Percentiles rank a stretch among this genome's conserved stretches.
Evolutionary conservation across 805 yeast genomes (phyloP).

Genomic region (Wickerhamomyces pijperi): DNA sequence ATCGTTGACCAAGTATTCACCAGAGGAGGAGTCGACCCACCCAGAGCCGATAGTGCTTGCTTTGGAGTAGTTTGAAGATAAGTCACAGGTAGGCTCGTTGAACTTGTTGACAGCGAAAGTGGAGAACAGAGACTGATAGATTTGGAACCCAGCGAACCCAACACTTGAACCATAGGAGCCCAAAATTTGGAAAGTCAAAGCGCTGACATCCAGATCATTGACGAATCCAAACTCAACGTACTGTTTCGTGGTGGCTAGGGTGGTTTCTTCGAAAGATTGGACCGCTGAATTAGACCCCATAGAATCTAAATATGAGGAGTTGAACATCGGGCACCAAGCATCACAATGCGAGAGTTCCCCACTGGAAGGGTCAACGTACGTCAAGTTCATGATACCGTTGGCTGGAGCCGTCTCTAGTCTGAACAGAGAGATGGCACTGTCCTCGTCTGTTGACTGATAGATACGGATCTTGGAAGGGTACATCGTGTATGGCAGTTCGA

Average conservation of each 20-base stretch:
- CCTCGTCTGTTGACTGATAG: constrained; percentile 42
- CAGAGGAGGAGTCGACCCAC: constrained; percentile 21
- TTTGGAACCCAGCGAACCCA: constrained; percentile 60
- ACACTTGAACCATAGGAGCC: constrained; percentile 62
- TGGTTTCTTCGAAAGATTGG: constrained; percentile 21
- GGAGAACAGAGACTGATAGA: constrained; percentile 43
- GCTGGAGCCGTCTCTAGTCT: constrained; percentile 70
- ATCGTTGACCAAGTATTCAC: constrained; percentile 23
- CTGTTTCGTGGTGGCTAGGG: constrained; percentile 25
- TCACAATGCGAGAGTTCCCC: constrained; percentile 58
- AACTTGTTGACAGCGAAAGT: constrained; percentile 68
- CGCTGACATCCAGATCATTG: constrained; percentile 47
- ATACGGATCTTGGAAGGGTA: constrained; percentile 66
- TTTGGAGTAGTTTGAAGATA: constrained; percentile 11
- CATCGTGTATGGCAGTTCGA: constrained; percentile 42
- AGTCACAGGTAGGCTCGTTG: constrained; percentile 54
- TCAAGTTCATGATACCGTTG: constrained; percentile 82
- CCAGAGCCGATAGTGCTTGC: constrained; percentile 18
- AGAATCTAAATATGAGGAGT: constrained; percentile 22
- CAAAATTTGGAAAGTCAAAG: constrained; percentile 52
- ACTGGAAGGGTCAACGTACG: constrained; percentile 68
- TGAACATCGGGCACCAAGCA: constrained; percentile 75
- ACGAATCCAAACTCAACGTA: constrained; percentile 80
- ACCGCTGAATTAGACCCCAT: constrained; percentile 4
- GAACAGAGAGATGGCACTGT: constrained; percentile 43